phyloP scores from a whole-genome alignment of 352 stramenopile species.

The Phytopythium mirpurense region DNA sequence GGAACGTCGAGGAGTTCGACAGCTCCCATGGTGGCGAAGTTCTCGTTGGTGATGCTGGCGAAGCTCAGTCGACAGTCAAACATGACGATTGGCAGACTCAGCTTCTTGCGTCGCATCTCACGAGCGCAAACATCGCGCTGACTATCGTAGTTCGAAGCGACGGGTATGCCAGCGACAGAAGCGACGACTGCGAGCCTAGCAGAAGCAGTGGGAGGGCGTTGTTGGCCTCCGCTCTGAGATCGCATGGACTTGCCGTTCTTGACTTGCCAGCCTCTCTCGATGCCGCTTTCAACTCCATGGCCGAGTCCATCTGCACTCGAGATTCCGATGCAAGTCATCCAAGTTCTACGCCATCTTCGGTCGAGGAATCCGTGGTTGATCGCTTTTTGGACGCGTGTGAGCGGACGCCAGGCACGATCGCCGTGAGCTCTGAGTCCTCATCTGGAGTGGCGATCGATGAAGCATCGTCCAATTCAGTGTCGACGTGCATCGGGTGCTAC shows the following conservation, averaged over 20 bases:
- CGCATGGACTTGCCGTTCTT: slow-evolving; percentile 11
- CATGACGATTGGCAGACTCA: neutral
- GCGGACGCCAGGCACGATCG: slow-evolving; percentile 39
- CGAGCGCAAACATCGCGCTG: neutral
- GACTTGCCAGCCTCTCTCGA: slow-evolving; percentile 11
- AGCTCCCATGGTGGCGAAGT: neutral
- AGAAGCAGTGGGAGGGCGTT: neutral
- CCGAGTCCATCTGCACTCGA: neutral
- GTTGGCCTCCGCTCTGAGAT: neutral
- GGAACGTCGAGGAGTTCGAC: neutral
- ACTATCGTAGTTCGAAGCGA: neutral
- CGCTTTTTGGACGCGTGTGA: slow-evolving; percentile 91
- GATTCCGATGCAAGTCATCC: neutral
- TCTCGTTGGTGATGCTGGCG: neutral
- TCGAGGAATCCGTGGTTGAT: slow-evolving; percentile 59
- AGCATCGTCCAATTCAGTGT: slow-evolving; percentile 48
- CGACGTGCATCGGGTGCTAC: slow-evolving; percentile 96
- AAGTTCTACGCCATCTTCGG: neutral
- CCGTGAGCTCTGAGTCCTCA: slow-evolving; percentile 19
- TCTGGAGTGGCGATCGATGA: neutral
- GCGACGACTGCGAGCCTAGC: too few relatives aligned
- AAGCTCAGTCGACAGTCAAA: neutral
- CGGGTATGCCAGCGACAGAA: neutral
- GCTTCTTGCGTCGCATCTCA: neutral
- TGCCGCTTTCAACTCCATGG: neutral